Percentiles rank a stretch among this genome's conserved stretches.
Evolutionary conservation across 2,329 filamentous ascomycete species (phyloP).

Genomic region (Talaromyces amestolkiae): DNA sequence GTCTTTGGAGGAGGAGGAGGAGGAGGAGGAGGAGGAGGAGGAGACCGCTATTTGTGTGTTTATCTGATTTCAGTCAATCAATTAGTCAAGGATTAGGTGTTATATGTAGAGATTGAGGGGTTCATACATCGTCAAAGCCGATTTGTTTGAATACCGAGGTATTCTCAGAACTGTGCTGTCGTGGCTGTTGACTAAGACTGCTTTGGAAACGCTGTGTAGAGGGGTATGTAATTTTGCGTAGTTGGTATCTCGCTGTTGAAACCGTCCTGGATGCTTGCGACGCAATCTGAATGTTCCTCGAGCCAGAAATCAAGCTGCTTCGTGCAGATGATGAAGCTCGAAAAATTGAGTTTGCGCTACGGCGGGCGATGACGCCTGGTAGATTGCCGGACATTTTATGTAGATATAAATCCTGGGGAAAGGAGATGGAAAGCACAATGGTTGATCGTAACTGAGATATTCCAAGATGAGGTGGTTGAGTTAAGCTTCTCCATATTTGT

Average conservation of each 20-base stretch:
- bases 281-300: background rate
- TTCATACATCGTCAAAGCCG: constrained; percentile 38
- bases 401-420: background rate
- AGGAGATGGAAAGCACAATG: background rate
- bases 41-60: constrained; percentile 20
- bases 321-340: constrained; percentile 1
- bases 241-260: background rate
- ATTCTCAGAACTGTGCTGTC: constrained; percentile 12
- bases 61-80: constrained; percentile 28
- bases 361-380: constrained; percentile 8
- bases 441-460: background rate
- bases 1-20: constrained; percentile 33
- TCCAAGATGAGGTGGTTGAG: background rate
- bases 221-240: background rate
- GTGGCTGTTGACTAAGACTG: background rate
- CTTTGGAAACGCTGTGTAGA: background rate
- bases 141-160: constrained; percentile 26
- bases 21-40: constrained; percentile 18
- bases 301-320: constrained; percentile 4
- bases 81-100: constrained; percentile 7
- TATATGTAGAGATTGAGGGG: background rate
- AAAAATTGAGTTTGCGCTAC: constrained; percentile 3
- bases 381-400: constrained; percentile 9
- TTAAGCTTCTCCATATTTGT: background rate
- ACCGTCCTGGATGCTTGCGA: background rate